Conservation (phyloP, 1,284 basidiomycete species). For the Tilletia caries region DNA sequence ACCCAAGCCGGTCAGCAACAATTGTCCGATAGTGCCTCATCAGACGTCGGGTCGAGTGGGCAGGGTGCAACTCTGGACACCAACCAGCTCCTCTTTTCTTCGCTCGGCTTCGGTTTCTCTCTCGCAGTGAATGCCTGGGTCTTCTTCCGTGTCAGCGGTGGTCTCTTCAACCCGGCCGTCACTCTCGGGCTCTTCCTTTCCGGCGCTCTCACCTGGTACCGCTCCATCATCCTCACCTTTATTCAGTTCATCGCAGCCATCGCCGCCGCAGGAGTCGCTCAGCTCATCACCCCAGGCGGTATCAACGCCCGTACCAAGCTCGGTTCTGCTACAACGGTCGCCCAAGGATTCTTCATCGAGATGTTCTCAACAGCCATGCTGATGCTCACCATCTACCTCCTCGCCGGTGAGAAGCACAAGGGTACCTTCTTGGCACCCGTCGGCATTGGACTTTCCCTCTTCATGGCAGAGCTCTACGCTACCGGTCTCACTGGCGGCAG, state of each 20-base stretch:
- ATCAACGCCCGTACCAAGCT: slow-evolving; percentile 55
- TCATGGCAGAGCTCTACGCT: slow-evolving; percentile 25
- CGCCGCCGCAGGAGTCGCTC: slow-evolving; percentile 55
- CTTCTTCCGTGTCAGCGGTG: slow-evolving; percentile 53
- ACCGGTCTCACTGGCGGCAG: slow-evolving; percentile 44
- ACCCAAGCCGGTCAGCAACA: slow-evolving; percentile 28
- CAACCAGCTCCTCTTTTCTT: slow-evolving; percentile 55
- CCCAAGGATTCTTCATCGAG: slow-evolving; percentile 53
- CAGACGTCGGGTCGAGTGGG: slow-evolving; percentile 18
- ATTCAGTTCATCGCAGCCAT: slow-evolving; percentile 58
- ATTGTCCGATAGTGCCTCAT: slow-evolving; percentile 15
- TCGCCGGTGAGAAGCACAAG: slow-evolving; percentile 59
- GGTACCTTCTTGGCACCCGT: slow-evolving; percentile 45
- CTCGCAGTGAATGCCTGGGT: slow-evolving; percentile 56
- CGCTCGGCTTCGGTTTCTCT: slow-evolving; percentile 57
- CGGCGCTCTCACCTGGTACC: slow-evolving; percentile 55
- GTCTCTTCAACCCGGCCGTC: slow-evolving; percentile 56
- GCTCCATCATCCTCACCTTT: slow-evolving; percentile 54
- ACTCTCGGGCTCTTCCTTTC: slow-evolving; percentile 57
- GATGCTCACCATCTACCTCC: slow-evolving; percentile 54
- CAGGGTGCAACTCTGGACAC: slow-evolving; percentile 28
- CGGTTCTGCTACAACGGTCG: slow-evolving; percentile 37
- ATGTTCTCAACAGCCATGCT: slow-evolving; percentile 58
- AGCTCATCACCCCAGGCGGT: slow-evolving; percentile 53
- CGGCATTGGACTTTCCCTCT: slow-evolving; percentile 39